These are phyloP conservation scores for Lasiodiplodia sp. DNA, from an alignment of 2,329 filamentous ascomycete species.

Conservation along the genomic window DNA sequence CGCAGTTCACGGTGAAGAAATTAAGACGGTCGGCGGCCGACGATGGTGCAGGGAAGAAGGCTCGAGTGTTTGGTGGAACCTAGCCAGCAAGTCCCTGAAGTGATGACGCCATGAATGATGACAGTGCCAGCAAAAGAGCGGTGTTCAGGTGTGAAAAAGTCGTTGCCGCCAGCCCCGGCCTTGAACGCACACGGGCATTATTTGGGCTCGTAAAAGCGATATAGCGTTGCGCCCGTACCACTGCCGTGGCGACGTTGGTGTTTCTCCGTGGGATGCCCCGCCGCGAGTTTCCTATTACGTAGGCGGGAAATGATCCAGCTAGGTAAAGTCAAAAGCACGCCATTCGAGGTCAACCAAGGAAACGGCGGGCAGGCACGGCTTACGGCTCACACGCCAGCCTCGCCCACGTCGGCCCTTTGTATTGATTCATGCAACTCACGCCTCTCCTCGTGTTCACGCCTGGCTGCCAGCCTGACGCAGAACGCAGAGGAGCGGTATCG, in stretches of 20 bases:
- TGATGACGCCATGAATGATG: constrained; percentile 23
- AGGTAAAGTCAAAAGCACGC: constrained; percentile 27
- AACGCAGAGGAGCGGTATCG: neutral
- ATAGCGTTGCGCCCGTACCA: constrained; percentile 11
- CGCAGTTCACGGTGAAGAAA: neutral
- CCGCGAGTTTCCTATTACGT: constrained; percentile 9
- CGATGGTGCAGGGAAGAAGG: neutral
- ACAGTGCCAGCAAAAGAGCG: neutral
- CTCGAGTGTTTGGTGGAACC: neutral
- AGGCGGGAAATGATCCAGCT: constrained; percentile 8
- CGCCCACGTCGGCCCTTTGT: constrained; percentile 12
- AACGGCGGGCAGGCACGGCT: constrained; percentile 21
- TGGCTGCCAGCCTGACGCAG: neutral
- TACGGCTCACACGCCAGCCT: neutral
- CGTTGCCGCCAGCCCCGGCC: constrained; percentile 11
- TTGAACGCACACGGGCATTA: neutral
- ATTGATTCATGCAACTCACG: constrained; percentile 8
- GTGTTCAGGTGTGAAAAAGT: constrained; percentile 20
- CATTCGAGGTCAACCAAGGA: constrained; percentile 5
- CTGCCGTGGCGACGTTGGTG: constrained; percentile 1
- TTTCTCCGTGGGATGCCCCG: neutral
- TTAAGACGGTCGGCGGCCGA: neutral
- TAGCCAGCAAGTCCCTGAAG: constrained; percentile 4
- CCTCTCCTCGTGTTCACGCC: constrained; percentile 2
- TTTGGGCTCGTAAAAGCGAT: neutral